Evolutionary conservation across 345 rosid species (phyloP).

Genomic region (Bretschneidera sinensis): DNA sequence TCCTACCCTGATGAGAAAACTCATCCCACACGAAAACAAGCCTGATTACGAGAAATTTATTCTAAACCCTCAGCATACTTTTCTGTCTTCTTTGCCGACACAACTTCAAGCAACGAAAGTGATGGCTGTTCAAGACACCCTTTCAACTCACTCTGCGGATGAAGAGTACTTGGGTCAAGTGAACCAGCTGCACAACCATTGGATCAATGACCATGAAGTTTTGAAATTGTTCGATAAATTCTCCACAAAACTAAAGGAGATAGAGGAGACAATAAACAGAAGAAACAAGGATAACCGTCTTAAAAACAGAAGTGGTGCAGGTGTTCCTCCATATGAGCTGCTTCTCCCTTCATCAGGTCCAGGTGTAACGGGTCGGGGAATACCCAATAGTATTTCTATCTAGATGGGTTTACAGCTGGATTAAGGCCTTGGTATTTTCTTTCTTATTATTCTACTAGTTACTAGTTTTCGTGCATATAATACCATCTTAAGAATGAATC

Average conservation of each 20-base stretch:
- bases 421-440: slow-evolving; percentile 4
- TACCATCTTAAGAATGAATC: not conserved
- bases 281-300: slow-evolving; percentile 58
- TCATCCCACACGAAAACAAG: slow-evolving; percentile 57
- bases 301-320: slow-evolving; percentile 81
- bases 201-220: slow-evolving; percentile 66
- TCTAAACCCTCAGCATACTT: slow-evolving; percentile 57
- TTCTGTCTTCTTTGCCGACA: slow-evolving; percentile 69
- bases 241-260: slow-evolving; percentile 52
- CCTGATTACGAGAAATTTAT: slow-evolving; percentile 62
- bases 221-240: slow-evolving; percentile 43
- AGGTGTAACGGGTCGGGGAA: slow-evolving; percentile 92
- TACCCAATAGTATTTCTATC: slow-evolving; percentile 91
- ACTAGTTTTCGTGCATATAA: not conserved
- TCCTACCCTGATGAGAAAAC: slow-evolving; percentile 73
- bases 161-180: slow-evolving; percentile 80
- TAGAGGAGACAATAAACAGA: slow-evolving; percentile 50
- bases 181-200: slow-evolving; percentile 46
- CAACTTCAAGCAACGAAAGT: slow-evolving; percentile 92
- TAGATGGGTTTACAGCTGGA: slow-evolving; percentile 19
- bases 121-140: slow-evolving; percentile 92
- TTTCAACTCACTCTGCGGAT: slow-evolving; percentile 82
- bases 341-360: slow-evolving; percentile 73
- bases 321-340: slow-evolving; percentile 85
- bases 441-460: not conserved